Evolutionary conservation across 768 basidiomycete species (phyloP), one percentile per base, ranked within the genome.

Genomic region (Neoboletus magnificus): DNA sequence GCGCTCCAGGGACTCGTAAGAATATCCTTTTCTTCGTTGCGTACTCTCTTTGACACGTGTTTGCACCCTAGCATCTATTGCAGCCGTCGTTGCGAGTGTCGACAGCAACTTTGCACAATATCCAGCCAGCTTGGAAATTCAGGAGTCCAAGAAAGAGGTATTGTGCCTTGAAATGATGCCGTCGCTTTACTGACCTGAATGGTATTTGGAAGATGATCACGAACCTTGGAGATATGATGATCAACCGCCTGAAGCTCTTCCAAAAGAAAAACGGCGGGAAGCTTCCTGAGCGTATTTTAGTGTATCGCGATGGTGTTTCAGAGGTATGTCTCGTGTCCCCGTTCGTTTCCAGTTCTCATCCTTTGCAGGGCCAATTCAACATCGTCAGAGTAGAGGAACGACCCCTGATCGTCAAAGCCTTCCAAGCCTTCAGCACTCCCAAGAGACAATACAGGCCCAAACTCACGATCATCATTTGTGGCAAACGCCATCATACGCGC

Each of bases 241-340:
- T 74, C 15, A 77, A 75, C 41, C 73, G 81, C 22, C 58, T 83
- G 23, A 62, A 67, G 18, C 64, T 73, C n/a, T 83, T 72, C 71
- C 61, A 70, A 40, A 59, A 52, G 27, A 72, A 59, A 50, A 77
- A 72, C 48, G 62, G 48, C 2, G 70, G 68, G 11, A 62, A 48
- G 22, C 71, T 82, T 20, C 81, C 81, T 4, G 58, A 66, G 5
- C 77, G 82, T 20, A 56, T 82, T 46, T 52, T 82, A n/a, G 77
- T 82, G n/a, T 82, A 80, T 61, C 75, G 81, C 9, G 91, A 92
- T 66, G 91, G 91, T 47, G 89, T 92, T 29, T 90, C 89, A 3
- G 89, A 91, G 73, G 89, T 86, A 48, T 35, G 71, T 42, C 44
- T 27, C 53, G 23, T 35, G 20, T 43, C 4, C 4, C 12, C 11